Evolutionary conservation across 2,329 filamentous ascomycete genomes (phyloP).

Genomic region (Raffaelea deltoideospora): DNA sequence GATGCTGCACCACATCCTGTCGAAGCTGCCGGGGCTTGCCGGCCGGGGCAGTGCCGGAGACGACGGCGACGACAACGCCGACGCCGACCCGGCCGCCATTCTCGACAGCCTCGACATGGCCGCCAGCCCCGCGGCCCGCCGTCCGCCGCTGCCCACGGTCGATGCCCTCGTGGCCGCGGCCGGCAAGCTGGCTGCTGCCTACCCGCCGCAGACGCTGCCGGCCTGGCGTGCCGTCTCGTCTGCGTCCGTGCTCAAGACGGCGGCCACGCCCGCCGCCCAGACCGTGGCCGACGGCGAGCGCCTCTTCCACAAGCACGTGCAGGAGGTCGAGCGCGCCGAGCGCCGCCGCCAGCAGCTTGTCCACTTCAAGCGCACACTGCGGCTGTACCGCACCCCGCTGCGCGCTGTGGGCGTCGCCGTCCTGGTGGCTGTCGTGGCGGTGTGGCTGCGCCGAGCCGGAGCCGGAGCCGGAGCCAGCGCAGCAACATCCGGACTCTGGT

Average conservation of each 20-base stretch:
- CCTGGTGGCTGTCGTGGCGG: conserved; percentile 49
- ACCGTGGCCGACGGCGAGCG: conserved; percentile 48
- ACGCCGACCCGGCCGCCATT: conserved; percentile 68
- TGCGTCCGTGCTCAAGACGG: conserved; percentile 76
- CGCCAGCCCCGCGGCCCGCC: too few relatives aligned
- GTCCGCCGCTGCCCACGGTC: conserved; percentile 26
- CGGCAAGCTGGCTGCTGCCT: conserved; percentile 41
- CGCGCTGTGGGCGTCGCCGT: conserved; percentile 48
- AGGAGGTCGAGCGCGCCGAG: conserved; percentile 55
- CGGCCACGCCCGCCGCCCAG: conserved; percentile 37
- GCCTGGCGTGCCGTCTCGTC: conserved; percentile 59
- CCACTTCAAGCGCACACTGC: conserved; percentile 23
- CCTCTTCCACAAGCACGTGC: conserved; percentile 56
- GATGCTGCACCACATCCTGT: conserved; percentile 78
- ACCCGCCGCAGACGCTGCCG: conserved; percentile 59
- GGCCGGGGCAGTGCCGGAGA: not conserved
- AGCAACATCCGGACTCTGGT: too few relatives aligned
- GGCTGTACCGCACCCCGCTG: conserved; percentile 51
- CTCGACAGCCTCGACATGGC: conserved; percentile 39
- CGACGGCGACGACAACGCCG: conserved; percentile 22
- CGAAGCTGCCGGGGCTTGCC: conserved; percentile 55
- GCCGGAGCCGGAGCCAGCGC: conserved; percentile 5
- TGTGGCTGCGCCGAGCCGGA: conserved; percentile 45
- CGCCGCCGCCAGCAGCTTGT: conserved; percentile 31
- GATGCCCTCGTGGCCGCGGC: conserved; percentile 60